phyloP scores from a whole-genome alignment of 805 yeast species.

The Wickerhamiella hasegawae region DNA sequence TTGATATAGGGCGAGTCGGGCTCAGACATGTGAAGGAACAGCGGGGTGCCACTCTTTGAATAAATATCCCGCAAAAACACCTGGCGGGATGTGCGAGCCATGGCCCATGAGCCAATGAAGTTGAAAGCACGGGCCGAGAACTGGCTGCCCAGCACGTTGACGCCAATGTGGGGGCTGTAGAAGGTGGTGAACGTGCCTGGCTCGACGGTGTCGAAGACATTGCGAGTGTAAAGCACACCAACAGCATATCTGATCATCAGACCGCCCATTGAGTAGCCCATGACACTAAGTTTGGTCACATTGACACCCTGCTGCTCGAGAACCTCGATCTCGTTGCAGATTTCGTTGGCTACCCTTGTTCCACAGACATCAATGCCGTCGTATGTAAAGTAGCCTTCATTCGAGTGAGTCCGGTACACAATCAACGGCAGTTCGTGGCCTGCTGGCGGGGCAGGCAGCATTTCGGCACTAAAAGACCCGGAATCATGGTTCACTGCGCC shows the following conservation, averaged over 20 bases:
- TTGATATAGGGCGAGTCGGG: slow-evolving; percentile 42
- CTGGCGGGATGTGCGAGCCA: slow-evolving; percentile 63
- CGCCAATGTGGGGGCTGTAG: slow-evolving; percentile 57
- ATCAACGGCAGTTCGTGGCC: slow-evolving; percentile 20
- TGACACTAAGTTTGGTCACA: slow-evolving; percentile 55
- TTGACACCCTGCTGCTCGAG: slow-evolving; percentile 12
- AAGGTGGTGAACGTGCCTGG: slow-evolving; percentile 49
- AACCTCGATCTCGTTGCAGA: slow-evolving; percentile 26
- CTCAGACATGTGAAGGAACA: slow-evolving; percentile 50
- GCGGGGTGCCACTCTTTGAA: slow-evolving; percentile 26
- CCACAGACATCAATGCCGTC: slow-evolving; percentile 86
- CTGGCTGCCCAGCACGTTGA: slow-evolving; percentile 38
- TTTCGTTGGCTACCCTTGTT: slow-evolving; percentile 53
- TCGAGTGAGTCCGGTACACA: slow-evolving; percentile 39
- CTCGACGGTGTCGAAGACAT: slow-evolving; percentile 34
- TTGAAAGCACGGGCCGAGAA: slow-evolving; percentile 41
- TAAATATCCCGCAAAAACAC: slow-evolving; percentile 33
- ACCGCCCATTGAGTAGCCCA: slow-evolving; percentile 88
- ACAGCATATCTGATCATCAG: slow-evolving; percentile 64
- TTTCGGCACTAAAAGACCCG: slow-evolving; percentile 3
- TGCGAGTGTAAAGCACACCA: slow-evolving; percentile 45
- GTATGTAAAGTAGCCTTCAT: slow-evolving; percentile 60
- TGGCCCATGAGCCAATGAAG: slow-evolving; percentile 40
- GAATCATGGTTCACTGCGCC: slow-evolving; percentile 15
- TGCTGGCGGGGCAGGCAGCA: slow-evolving; percentile 7